Evolutionary conservation across 306 rosid species (phyloP).

Genomic region (Citrullus amarus): DNA sequence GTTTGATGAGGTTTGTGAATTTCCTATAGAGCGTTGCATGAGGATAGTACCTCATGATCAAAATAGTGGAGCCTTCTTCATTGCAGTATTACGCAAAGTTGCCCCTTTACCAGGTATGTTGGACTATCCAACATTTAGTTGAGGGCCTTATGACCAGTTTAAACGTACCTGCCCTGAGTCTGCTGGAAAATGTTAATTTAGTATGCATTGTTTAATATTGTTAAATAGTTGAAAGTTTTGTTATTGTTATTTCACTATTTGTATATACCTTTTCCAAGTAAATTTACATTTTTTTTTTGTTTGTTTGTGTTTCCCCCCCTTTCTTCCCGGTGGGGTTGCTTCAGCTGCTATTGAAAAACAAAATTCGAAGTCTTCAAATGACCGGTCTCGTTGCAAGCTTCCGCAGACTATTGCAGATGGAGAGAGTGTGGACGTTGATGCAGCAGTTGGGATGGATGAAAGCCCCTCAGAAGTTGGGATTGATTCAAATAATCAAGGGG

Average conservation of each 20-base stretch:
- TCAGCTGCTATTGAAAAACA: neutral
- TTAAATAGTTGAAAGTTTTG: neutral
- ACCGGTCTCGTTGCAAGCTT: neutral
- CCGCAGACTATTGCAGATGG: neutral
- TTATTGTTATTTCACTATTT: neutral
- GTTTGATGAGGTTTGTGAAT: conserved; percentile 44
- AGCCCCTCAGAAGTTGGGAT: neutral
- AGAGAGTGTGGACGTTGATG: neutral
- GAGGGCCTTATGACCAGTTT: neutral
- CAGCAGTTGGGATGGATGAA: conserved; percentile 2
- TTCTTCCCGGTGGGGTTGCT: neutral
- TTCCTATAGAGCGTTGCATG: conserved; percentile 77
- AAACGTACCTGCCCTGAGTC: neutral
- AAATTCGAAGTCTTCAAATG: neutral
- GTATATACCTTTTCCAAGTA: neutral
- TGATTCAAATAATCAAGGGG: conserved; percentile 2
- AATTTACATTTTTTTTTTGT: neutral
- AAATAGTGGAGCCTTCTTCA: conserved; percentile 90
- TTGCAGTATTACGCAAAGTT: conserved; percentile 78
- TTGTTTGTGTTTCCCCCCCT: neutral
- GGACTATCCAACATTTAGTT: neutral
- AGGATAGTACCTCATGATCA: conserved; percentile 96
- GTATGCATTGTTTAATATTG: neutral
- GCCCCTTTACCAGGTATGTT: conserved; percentile 69
- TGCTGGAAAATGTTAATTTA: neutral